Evolutionary conservation across 2,329 filamentous ascomycete species (phyloP), one percentile per base, ranked within the genome.

Genomic region (Alternaria brassicicola): DNA sequence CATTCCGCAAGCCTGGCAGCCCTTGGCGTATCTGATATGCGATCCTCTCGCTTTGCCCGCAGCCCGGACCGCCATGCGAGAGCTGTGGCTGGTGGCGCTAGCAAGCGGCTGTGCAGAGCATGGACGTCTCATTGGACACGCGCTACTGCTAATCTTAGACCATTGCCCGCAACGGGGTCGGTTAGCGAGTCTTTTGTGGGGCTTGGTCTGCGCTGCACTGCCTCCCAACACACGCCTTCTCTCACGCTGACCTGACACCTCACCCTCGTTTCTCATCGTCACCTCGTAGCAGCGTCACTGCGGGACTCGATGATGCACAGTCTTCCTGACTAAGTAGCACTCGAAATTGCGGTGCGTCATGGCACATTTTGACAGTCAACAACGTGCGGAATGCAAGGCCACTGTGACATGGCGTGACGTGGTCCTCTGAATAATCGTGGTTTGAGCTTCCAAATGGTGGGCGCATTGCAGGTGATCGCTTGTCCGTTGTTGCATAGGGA

Each of bases 201-300:
- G 60, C 63, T 59, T 46, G 35, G 43, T 23, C 39, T 61, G 61
- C 63, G 66, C 65, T 66, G 65, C 55, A 53, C 46, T 50, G 52
- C 52, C 46, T 19, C 23, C 17, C 17, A 26, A 23, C n/a, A 9
- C 48, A 51, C 21, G 53, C 59, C 46, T 31, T 60, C 61, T 65
- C 65, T 61, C 59, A 48, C 62, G 71, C 69, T 71, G 61, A 68
- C 69, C 65, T 71, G 70, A 73, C 71, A 68, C 69, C 65, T 71
- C 71, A 73, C 71, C 70, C 69, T 52, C n/a, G 57, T 57, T 58
- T 60, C 54, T 55, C 58, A 54, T 56, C 31, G 42, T 55, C 52
- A 43, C 52, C 50, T 57, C 25, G 41, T 53, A 47, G 35, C 52
- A 55, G 54, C 49, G 42, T 61, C 53, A 41, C 52, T 50, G 52